These are phyloP conservation scores for Beauveria australis DNA, from an alignment of 2,329 filamentous ascomycete species.

Conservation along the genomic window DNA sequence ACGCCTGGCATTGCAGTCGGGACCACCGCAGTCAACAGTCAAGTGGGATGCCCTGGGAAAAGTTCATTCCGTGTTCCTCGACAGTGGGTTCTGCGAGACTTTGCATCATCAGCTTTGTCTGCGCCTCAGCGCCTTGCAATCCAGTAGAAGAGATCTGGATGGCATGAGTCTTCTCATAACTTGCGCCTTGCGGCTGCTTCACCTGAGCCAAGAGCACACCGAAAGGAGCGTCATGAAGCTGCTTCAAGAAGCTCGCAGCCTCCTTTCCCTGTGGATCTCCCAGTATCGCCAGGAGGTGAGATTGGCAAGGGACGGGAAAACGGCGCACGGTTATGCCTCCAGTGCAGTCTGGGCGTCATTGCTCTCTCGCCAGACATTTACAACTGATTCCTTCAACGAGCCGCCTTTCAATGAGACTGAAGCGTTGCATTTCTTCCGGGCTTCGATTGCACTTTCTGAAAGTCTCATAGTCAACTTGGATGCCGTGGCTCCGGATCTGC, in stretches of 20 bases:
- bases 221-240: background rate
- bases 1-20: conserved; percentile 46
- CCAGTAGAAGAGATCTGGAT: conserved; percentile 51
- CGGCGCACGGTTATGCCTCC: conserved; percentile 20
- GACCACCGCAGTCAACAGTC: conserved; percentile 45
- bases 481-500: conserved; percentile 2
- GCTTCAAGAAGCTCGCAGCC: conserved; percentile 5
- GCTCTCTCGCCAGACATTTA: conserved; percentile 39
- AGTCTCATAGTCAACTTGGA: conserved; percentile 16
- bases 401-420: background rate
- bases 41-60: conserved; percentile 22
- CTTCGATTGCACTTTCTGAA: conserved; percentile 21
- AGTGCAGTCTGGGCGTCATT: conserved; percentile 49
- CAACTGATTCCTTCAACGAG: background rate
- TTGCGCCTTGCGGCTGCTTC: conserved; percentile 34
- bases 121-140: conserved; percentile 34
- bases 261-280: conserved; percentile 42
- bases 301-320: conserved; percentile 27
- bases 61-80: background rate
- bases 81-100: background rate
- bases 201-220: background rate
- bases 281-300: conserved; percentile 37
- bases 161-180: conserved; percentile 51
- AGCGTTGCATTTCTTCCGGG: conserved; percentile 15
- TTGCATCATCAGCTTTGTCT: conserved; percentile 38